Conservation (phyloP, 192 early-diverging fungal genomes). For the Oehlia diaphana region DNA sequence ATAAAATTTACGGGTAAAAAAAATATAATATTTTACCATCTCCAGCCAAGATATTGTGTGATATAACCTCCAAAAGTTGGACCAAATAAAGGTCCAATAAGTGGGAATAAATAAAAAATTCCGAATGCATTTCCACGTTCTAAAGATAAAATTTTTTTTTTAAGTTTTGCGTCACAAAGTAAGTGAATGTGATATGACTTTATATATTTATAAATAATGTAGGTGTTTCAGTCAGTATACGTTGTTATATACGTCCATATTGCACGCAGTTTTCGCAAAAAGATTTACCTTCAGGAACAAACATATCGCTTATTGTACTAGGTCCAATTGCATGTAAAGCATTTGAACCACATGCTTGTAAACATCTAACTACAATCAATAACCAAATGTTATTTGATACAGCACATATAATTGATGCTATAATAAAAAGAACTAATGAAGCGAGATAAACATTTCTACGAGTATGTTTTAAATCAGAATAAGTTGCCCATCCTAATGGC, state of each 20-base stretch:
- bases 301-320: constrained; percentile 41
- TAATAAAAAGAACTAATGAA: constrained; percentile 40
- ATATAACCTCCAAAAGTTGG: constrained; percentile 39
- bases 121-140: constrained; percentile 48
- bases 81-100: constrained; percentile 41
- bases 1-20: too few relatives aligned
- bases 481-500: constrained; percentile 46
- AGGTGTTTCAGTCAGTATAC: too few relatives aligned
- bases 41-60: constrained; percentile 14
- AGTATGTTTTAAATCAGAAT: constrained; percentile 36
- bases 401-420: constrained; percentile 38
- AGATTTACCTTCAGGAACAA: not conserved
- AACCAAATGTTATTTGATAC: constrained; percentile 38
- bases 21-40: not conserved
- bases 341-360: constrained; percentile 40
- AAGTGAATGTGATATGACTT: not conserved
- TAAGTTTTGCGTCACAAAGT: not conserved
- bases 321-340: constrained; percentile 40
- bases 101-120: constrained; percentile 35
- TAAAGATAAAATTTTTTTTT: not conserved
- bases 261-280: too few relatives aligned
- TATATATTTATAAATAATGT: too few relatives aligned
- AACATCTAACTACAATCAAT: constrained; percentile 38
- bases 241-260: too few relatives aligned
- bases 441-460: constrained; percentile 42